Conservation (phyloP, 163 green algal species). For the Scenedesmus sp. region DNA sequence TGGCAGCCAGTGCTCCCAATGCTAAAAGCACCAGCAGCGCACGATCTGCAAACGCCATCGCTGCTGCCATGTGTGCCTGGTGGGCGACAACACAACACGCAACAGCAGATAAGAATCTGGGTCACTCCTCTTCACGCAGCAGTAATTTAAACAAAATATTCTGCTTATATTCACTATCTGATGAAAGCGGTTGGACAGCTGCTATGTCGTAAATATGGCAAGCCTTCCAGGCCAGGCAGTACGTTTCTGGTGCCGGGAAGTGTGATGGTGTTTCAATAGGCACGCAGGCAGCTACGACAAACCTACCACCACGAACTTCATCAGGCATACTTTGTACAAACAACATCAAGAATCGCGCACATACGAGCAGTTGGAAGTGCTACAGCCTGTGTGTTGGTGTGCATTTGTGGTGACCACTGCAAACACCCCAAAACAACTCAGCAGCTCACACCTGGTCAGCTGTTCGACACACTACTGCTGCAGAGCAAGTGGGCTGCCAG, state of each 20-base stretch:
- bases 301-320: too few relatives aligned
- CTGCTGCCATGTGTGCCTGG: constrained; percentile 8
- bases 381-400: too few relatives aligned
- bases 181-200: too few relatives aligned
- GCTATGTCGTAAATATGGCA: too few relatives aligned
- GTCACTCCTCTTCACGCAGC: neutral
- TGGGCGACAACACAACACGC: neutral
- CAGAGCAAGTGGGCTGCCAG: too few relatives aligned
- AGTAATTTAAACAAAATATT: neutral
- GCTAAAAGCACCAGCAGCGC: neutral
- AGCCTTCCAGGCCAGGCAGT: neutral
- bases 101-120: neutral
- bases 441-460: neutral
- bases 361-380: too few relatives aligned
- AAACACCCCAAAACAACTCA: neutral
- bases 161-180: too few relatives aligned
- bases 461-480: too few relatives aligned
- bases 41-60: neutral
- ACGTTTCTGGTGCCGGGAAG: neutral
- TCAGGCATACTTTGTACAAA: too few relatives aligned
- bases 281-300: too few relatives aligned
- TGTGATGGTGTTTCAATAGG: neutral
- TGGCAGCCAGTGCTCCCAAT: neutral
- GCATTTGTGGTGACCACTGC: neutral
- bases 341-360: too few relatives aligned